Evolutionary conservation across 805 yeast genomes (phyloP).

Genomic region (Tetrapisispora iriomotensis): DNA sequence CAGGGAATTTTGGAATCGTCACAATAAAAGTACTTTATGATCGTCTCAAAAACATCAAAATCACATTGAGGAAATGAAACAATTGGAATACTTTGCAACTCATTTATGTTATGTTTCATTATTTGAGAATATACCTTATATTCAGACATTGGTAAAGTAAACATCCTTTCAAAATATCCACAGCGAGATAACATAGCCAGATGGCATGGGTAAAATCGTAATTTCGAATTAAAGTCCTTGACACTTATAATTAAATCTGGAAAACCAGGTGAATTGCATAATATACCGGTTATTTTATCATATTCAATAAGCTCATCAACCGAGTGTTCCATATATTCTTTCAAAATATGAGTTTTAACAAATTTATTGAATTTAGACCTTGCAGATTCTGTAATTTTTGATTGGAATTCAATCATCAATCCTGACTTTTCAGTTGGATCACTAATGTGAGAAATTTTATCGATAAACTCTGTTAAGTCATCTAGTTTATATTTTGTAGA

Average conservation of each 20-base stretch:
- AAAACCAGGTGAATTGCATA: slow-evolving; percentile 7
- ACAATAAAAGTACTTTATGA: slow-evolving; percentile 48
- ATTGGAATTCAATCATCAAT: slow-evolving; percentile 27
- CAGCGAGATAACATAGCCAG: slow-evolving; percentile 50
- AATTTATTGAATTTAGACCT: slow-evolving; percentile 18
- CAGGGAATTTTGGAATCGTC: slow-evolving; percentile 48
- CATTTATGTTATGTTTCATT: neutral
- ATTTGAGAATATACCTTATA: slow-evolving; percentile 6
- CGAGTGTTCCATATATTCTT: neutral
- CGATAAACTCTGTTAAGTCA: slow-evolving; percentile 32
- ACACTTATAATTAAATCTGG: slow-evolving; percentile 44
- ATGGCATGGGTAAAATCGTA: slow-evolving; percentile 50
- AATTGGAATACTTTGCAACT: slow-evolving; percentile 12
- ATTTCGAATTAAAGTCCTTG: slow-evolving; percentile 16
- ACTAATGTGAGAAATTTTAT: slow-evolving; percentile 20
- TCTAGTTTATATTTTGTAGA: slow-evolving; percentile 30
- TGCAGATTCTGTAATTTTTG: slow-evolving; percentile 24
- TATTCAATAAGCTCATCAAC: neutral
- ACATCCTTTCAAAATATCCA: slow-evolving; percentile 56
- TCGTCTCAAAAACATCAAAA: slow-evolving; percentile 37
- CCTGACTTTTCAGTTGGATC: slow-evolving; percentile 27
- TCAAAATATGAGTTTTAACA: slow-evolving; percentile 17
- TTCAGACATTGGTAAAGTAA: slow-evolving; percentile 41
- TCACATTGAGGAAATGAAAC: slow-evolving; percentile 20
- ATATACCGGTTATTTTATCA: neutral